phyloP scores from a whole-genome alignment of 305 asterid species.

The Petunia hybrid region DNA sequence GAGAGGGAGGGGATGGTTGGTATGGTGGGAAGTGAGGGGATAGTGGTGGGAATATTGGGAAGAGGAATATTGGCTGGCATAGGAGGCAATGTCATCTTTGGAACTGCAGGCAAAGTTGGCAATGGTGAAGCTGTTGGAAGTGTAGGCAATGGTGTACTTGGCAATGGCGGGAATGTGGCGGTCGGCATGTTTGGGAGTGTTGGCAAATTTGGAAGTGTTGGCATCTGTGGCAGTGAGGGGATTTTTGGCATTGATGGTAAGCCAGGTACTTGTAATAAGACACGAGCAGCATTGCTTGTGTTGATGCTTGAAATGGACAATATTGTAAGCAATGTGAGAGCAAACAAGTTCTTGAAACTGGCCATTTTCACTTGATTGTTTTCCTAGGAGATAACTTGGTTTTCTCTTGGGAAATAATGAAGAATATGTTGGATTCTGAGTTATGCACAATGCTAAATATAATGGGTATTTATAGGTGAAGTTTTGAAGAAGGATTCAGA shows the following conservation, averaged over 20 bases:
- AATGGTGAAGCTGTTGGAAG: slow-evolving; percentile 39
- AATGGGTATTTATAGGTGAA: too few species aligned
- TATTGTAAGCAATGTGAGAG: too few species aligned
- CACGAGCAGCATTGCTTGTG: slow-evolving; percentile 35
- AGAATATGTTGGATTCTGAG: too few species aligned
- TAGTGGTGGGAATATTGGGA: slow-evolving; percentile 31
- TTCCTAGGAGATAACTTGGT: too few species aligned
- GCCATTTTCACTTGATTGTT: too few species aligned
- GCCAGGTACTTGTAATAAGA: slow-evolving; percentile 27
- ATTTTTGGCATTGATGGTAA: slow-evolving; percentile 36
- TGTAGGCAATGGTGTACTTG: slow-evolving; percentile 37
- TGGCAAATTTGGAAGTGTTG: slow-evolving; percentile 39
- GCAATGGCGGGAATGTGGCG: slow-evolving; percentile 41
- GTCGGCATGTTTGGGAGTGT: slow-evolving; percentile 38
- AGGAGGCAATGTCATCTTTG: too few species aligned
- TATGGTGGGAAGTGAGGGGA: not conserved
- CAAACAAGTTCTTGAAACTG: too few species aligned
- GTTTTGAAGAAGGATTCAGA: too few species aligned
- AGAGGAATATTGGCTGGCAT: not conserved
- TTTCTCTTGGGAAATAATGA: too few species aligned
- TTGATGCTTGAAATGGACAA: slow-evolving; percentile 35
- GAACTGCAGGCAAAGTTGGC: not conserved
- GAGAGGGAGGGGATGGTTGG: slow-evolving; percentile 4
- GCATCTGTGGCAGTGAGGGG: slow-evolving; percentile 40
- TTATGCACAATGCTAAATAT: too few species aligned